Evolutionary conservation across 164 flowering plant genomes (phyloP).

Genomic region (Dillenia turbinata): DNA sequence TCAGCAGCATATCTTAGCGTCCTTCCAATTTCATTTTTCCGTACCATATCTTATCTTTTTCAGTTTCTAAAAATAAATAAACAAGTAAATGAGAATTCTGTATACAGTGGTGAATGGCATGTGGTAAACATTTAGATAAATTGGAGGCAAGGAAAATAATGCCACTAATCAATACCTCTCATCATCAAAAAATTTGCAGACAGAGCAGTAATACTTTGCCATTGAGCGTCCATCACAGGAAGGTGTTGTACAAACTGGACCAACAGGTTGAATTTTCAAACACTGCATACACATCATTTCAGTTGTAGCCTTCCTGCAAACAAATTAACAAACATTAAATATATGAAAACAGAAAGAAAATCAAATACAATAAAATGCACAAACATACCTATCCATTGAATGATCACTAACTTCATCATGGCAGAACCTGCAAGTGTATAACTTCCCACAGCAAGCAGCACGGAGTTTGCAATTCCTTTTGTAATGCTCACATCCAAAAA

Average conservation of each 20-base stretch:
- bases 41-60: no score
- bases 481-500: constrained; percentile 94
- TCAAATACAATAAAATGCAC: not conserved
- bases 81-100: no score
- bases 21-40: no score
- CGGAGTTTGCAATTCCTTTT: constrained; percentile 91
- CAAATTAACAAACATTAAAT: constrained; percentile 6
- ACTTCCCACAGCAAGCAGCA: constrained; percentile 87
- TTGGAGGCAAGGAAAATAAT: no score
- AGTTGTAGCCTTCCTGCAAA: constrained; percentile 68
- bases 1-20: no score
- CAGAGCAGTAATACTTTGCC: constrained; percentile 85
- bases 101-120: no score
- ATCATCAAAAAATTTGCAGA: constrained; percentile 97
- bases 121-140: no score
- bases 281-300: constrained; percentile 99
- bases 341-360: constrained; percentile 4
- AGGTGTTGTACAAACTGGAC: constrained; percentile 73
- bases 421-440: constrained; percentile 85
- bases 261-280: constrained; percentile 78
- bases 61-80: no score
- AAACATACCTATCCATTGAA: constrained; percentile 80
- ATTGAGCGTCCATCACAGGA: constrained; percentile 74
- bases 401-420: constrained; percentile 96
- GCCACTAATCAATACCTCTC: constrained; percentile 52